Evolutionary conservation across 345 rosid genomes (phyloP), one percentile per base, ranked within the genome.

Genomic region (Bruguiera parviflora): DNA sequence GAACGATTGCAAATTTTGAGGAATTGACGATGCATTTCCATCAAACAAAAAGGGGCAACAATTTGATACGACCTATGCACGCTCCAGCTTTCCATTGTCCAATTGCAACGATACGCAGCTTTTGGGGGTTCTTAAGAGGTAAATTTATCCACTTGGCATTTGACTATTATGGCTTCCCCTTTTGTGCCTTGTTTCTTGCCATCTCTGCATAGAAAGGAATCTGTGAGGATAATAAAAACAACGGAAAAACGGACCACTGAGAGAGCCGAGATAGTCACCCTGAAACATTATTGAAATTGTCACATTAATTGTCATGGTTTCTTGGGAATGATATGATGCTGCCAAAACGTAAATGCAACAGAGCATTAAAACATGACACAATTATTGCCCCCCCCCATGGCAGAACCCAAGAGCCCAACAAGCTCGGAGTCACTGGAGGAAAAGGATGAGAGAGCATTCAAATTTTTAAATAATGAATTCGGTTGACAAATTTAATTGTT

Each of bases 261-360:
- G 39, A 56, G 49, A 8, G 27, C 33, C 35, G 60, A 56, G 62
- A 35, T 35, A 31, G 49, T 32, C 66, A 22, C 53, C 19, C 19
- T 33, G 15, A 24, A 33, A 35, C 25, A 69, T 51, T 59, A 61
- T 52, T 61, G 66, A 69, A 49, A 19, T 68, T 61, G 53, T 69
- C 52, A 59, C 31, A 51, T 69, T 51, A 61, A 59, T 61, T 69
- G 59, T 61, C 66, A 69, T 22, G 4, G 39, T 47, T 68, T 43
- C 19, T 46, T 13, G 35, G 13, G 6, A 66, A 66, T 53, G 29
- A 16, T 4, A 27, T 6, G n/a, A 21, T 63, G 8, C 35, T 63
- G 35, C 15, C 25, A 47, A 46, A 13, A 43, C 18, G 49, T 43
- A 43, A 43, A 43, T 43, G 19, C 5, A 43, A 43, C 49, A 43